phyloP scores from a whole-genome alignment of 2,329 filamentous ascomycete genomes.

The Botrytis paeoniae region DNA sequence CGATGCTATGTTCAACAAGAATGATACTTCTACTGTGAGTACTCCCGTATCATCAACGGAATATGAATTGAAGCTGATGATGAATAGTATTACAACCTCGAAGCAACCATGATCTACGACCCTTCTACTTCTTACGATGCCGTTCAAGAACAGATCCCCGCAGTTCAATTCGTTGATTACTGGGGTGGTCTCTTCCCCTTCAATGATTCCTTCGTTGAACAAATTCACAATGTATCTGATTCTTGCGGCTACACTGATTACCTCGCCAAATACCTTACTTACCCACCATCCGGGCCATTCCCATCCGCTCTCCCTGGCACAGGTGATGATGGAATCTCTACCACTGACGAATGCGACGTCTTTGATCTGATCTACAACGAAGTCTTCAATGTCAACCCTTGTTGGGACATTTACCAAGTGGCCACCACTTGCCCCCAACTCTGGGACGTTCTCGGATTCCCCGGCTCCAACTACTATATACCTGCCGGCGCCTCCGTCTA shows the following conservation, averaged over 20 bases:
- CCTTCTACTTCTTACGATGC: slow-evolving; percentile 56
- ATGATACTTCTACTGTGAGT: slow-evolving; percentile 39
- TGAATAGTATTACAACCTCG: slow-evolving; percentile 60
- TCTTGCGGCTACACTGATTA: slow-evolving; percentile 62
- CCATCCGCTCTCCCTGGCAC: slow-evolving; percentile 48
- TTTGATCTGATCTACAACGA: slow-evolving; percentile 55
- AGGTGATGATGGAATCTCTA: slow-evolving; percentile 37
- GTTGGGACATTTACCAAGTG: slow-evolving; percentile 75
- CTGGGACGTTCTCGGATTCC: slow-evolving; percentile 65
- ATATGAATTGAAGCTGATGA: slow-evolving; percentile 37
- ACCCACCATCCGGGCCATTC: slow-evolving; percentile 62
- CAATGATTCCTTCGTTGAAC: slow-evolving; percentile 55
- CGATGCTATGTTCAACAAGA: slow-evolving; percentile 66
- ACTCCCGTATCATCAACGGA: background rate
- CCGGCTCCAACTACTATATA: slow-evolving; percentile 60
- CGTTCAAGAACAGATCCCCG: slow-evolving; percentile 47
- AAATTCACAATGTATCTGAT: slow-evolving; percentile 51
- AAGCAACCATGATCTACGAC: slow-evolving; percentile 70
- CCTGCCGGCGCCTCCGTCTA: slow-evolving; percentile 61
- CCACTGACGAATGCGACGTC: slow-evolving; percentile 52
- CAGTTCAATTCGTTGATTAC: slow-evolving; percentile 58
- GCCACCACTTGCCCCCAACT: slow-evolving; percentile 67
- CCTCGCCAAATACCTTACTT: slow-evolving; percentile 60
- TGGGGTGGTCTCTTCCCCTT: slow-evolving; percentile 60
- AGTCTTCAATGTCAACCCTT: slow-evolving; percentile 62